These are phyloP conservation scores for Petasospora rhodanensis DNA, from an alignment of 1,139 yeast genomes.

Conservation along the genomic window DNA sequence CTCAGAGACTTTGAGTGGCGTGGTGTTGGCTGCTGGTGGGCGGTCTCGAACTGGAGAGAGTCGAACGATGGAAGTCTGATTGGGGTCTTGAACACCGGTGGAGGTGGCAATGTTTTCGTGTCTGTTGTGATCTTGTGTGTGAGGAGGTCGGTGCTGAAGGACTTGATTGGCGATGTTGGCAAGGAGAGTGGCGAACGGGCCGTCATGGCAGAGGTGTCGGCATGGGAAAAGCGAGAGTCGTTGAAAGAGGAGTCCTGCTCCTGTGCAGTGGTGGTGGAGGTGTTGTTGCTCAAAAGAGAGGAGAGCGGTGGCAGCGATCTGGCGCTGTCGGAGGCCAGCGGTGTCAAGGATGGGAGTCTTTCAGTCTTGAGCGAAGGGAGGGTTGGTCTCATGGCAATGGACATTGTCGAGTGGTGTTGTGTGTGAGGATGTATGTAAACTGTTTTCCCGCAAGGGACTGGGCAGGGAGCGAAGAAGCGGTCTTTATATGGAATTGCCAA, in stretches of 20 bases:
- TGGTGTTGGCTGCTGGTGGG: conserved; percentile 1
- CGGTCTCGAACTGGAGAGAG: conserved; percentile 17
- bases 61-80: conserved; percentile 26
- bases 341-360: conserved; percentile 9
- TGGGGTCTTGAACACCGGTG: conserved; percentile 23
- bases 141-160: conserved; percentile 2
- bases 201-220: too few relatives aligned
- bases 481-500: too few relatives aligned
- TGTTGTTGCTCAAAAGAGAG: conserved; percentile 1
- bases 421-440: too few relatives aligned
- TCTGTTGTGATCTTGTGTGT: conserved; percentile 1
- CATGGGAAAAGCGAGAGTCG: too few relatives aligned
- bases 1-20: conserved; percentile 14
- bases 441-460: too few relatives aligned
- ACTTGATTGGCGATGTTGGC: conserved; percentile 3
- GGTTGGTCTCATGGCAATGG: conserved; percentile 10
- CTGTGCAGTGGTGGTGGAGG: neutral
- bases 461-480: neutral
- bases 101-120: too few relatives aligned
- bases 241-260: neutral
- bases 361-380: conserved; percentile 10
- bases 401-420: too few relatives aligned
- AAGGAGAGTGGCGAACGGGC: conserved; percentile 7
- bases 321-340: neutral
- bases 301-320: conserved; percentile 8